A percentile compares a stretch with the other conserved stretches of the same genome.
Evolutionary conservation across 805 yeast genomes (phyloP).

Genomic region (Saccharomyces eubayanus): DNA sequence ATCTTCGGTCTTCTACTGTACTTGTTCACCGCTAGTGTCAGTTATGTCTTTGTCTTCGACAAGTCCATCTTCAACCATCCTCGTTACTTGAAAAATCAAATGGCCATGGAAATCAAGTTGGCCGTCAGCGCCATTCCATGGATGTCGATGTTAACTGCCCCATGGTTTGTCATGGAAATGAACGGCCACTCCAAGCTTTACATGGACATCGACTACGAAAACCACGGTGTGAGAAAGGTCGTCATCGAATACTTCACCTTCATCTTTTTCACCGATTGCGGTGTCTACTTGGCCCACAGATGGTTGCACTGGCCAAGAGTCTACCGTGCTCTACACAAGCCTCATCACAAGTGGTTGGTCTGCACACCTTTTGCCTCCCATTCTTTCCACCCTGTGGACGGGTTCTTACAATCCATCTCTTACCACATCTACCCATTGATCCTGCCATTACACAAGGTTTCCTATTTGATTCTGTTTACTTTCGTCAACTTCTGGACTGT

Average conservation of each 20-base stretch:
- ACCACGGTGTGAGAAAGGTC: conserved; percentile 62
- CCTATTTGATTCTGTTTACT: conserved; percentile 73
- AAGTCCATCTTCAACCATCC: conserved; percentile 91
- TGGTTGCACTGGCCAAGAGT: conserved; percentile 88
- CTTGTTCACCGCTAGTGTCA: conserved; percentile 62
- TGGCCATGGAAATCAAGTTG: conserved; percentile 70
- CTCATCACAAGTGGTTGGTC: conserved; percentile 98
- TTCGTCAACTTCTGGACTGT: conserved; percentile 97
- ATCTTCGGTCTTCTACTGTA: conserved; percentile 85
- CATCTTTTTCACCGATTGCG: conserved; percentile 88
- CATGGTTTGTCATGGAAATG: conserved; percentile 81
- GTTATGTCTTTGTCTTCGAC: conserved; percentile 76
- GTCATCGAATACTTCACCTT: conserved; percentile 64
- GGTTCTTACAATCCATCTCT: conserved; percentile 86
- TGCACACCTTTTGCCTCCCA: conserved; percentile 98
- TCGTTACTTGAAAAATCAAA: conserved; percentile 87
- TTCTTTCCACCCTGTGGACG: conserved; percentile 98
- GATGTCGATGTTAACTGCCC: conserved; percentile 81
- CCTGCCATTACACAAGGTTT: conserved; percentile 85
- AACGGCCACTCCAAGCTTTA: conserved; percentile 78
- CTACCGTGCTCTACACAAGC: conserved; percentile 84
- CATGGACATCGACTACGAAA: conserved; percentile 50
- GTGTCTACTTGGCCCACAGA: conserved; percentile 86
- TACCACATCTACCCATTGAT: conserved; percentile 87
- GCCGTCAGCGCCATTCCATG: conserved; percentile 77